Percentiles rank a stretch among this genome's conserved stretches.
Conservation (phyloP, 495 filamentous ascomycete species). For the Podospora bellae-mahoneyi region DNA sequence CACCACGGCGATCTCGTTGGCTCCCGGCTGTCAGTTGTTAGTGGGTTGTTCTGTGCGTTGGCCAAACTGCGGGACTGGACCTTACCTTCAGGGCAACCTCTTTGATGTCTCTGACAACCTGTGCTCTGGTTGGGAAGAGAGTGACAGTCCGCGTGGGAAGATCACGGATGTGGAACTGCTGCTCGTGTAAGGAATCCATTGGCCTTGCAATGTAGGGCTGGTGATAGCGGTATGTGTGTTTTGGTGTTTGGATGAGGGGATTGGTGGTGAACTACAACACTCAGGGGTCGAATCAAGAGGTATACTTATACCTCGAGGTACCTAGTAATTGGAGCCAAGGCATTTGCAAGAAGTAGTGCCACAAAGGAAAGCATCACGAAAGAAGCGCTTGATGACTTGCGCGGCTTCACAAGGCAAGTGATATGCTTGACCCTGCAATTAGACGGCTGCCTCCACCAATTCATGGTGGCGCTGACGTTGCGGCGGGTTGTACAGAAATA, state of each 20-base stretch:
- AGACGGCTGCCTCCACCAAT: neutral
- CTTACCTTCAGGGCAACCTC: constrained; percentile 55
- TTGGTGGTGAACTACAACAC: neutral
- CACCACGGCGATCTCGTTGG: constrained; percentile 61
- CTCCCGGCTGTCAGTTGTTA: constrained; percentile 46
- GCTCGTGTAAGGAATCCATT: constrained; percentile 37
- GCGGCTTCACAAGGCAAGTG: neutral
- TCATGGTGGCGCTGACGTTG: neutral
- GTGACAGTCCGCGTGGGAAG: constrained; percentile 59
- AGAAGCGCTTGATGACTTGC: neutral
- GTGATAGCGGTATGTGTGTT: too few relatives aligned
- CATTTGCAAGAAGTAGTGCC: neutral
- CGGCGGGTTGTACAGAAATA: neutral
- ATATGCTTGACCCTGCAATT: neutral
- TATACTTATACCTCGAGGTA: constrained; percentile 24
- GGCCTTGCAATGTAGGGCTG: neutral
- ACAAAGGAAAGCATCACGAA: neutral
- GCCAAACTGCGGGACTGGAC: neutral
- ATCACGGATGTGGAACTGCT: constrained; percentile 50
- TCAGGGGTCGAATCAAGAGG: neutral
- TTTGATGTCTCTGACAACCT: constrained; percentile 61
- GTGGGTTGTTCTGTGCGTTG: neutral
- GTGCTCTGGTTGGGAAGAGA: constrained; percentile 58
- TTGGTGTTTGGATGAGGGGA: neutral
- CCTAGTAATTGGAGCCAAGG: neutral